phyloP scores from a whole-genome alignment of 2,329 filamentous ascomycete genomes.

The Botrytis sinoallii region DNA sequence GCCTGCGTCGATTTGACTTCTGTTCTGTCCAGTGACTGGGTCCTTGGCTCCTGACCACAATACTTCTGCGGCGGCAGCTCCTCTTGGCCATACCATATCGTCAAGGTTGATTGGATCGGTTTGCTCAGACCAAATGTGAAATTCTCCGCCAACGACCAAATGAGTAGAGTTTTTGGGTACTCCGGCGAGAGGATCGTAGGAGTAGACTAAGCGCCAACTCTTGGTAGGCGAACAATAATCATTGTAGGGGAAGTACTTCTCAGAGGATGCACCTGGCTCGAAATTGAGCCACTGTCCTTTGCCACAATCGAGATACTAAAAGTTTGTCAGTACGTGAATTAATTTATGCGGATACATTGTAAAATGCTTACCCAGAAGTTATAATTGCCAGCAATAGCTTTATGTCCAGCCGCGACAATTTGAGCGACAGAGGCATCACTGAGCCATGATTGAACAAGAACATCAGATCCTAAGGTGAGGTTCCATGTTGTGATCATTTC shows the following conservation, averaged over 20 bases:
- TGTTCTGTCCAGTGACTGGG: slow-evolving; percentile 57
- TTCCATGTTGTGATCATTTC: slow-evolving; percentile 81
- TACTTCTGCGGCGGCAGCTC: slow-evolving; percentile 70
- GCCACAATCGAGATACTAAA: slow-evolving; percentile 77
- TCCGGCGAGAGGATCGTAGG: slow-evolving; percentile 68
- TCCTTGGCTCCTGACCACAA: slow-evolving; percentile 75
- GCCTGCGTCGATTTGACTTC: slow-evolving; percentile 66
- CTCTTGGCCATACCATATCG: slow-evolving; percentile 73
- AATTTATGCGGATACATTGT: not conserved
- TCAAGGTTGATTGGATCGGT: slow-evolving; percentile 78
- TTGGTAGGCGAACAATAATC: slow-evolving; percentile 82
- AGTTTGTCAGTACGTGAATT: slow-evolving; percentile 24
- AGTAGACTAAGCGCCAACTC: slow-evolving; percentile 79
- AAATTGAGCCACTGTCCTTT: slow-evolving; percentile 77
- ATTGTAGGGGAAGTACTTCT: slow-evolving; percentile 62
- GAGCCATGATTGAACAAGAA: slow-evolving; percentile 78
- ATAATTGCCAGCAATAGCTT: slow-evolving; percentile 72
- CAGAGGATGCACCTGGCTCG: slow-evolving; percentile 51
- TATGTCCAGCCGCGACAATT: slow-evolving; percentile 61
- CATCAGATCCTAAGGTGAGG: slow-evolving; percentile 65
- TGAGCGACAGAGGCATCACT: slow-evolving; percentile 57
- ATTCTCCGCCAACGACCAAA: slow-evolving; percentile 77
- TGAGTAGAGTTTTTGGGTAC: slow-evolving; percentile 60
- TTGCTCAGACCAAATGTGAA: slow-evolving; percentile 76
- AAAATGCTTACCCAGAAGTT: slow-evolving; percentile 63